These are phyloP conservation scores for Lippia alba DNA, from an alignment of 305 asterid genomes.

Conservation along the genomic window DNA sequence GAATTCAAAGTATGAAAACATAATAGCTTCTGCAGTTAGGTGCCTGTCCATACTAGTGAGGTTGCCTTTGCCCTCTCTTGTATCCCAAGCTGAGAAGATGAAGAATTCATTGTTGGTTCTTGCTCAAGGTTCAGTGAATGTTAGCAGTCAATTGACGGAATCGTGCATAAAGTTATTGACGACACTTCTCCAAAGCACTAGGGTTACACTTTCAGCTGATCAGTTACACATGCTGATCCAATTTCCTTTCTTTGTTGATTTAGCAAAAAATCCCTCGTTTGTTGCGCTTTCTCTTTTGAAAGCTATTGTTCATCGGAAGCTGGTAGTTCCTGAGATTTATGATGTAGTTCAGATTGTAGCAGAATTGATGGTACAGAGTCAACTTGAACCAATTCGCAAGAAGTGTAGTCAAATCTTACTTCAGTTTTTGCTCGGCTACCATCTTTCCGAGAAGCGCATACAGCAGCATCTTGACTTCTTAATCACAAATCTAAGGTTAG, in stretches of 20 bases:
- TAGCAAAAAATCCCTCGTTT: slow-evolving; percentile 80
- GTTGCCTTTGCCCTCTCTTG: slow-evolving; percentile 84
- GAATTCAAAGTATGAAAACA: slow-evolving; percentile 77
- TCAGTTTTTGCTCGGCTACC: slow-evolving; percentile 82
- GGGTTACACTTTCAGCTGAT: slow-evolving; percentile 74
- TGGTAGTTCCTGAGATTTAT: slow-evolving; percentile 86
- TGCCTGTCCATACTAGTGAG: slow-evolving; percentile 74
- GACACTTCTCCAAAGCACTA: slow-evolving; percentile 66
- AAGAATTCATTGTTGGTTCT: slow-evolving; percentile 77
- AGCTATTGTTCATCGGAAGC: slow-evolving; percentile 76
- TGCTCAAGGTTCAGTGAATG: slow-evolving; percentile 71
- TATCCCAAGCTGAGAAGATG: slow-evolving; percentile 67
- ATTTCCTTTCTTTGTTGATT: slow-evolving; percentile 88
- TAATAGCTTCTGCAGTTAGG: slow-evolving; percentile 68
- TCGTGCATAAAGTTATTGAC: slow-evolving; percentile 83
- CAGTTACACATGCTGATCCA: slow-evolving; percentile 86
- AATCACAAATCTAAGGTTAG: slow-evolving; percentile 74
- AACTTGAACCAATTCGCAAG: slow-evolving; percentile 80
- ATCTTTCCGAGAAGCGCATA: slow-evolving; percentile 70
- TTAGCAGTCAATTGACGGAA: slow-evolving; percentile 73
- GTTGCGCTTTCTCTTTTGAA: slow-evolving; percentile 86
- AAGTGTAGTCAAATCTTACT: slow-evolving; percentile 86
- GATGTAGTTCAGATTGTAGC: slow-evolving; percentile 77
- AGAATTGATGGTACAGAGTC: slow-evolving; percentile 86
- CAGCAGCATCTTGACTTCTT: slow-evolving; percentile 83